Evolutionary conservation across 768 basidiomycete genomes (phyloP), one percentile per base, ranked within the genome.

Genomic region (Termitomyces sp.): DNA sequence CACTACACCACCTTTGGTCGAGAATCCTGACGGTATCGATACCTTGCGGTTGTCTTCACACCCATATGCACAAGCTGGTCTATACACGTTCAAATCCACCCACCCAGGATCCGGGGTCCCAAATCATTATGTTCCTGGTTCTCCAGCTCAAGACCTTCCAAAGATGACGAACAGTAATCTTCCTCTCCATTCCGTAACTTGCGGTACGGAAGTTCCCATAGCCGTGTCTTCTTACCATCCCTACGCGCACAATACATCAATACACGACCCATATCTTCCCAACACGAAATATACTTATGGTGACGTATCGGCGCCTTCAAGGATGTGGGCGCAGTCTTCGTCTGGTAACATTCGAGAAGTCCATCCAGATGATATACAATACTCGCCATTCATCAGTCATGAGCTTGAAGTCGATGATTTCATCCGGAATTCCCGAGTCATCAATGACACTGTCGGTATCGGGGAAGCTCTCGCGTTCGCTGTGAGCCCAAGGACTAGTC

Each of bases 381-480:
- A 81, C 60, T 83, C 81, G 31, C 81, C 81, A 9, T 78, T 71
- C 59, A 63, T 72, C 29, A 56, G 39, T 12, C 50, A 57, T 18
- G 58, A 52, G 6, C 14, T 44, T 12, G 61, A 52, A 44, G 20
- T 6, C 36, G 42, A 52, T 29, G 44, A 27, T 39, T 57, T 55
- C 4, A 53, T 59, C 43, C 64, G 72, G n/a, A 65, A 66, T 16
- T 70, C 70, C 18, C 68, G 63, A 56, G 64, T 59, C 29, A 78
- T 78, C 46, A 71, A 79, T 59, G 79, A 82, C 68, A 77, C 71
- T 26, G 80, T 84, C 41, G 85, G 82, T 12, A 78, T 89, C 8
- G 86, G 81, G 9, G 86, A 88, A 59, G 82, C 83, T 18, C 74
- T 91, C 36, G 79, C 78, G 2, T 79, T 80, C 63, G 72, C 79